These are phyloP conservation scores for Cucurbita ficifolia DNA, from an alignment of 306 rosid species.

Conservation along the genomic window DNA sequence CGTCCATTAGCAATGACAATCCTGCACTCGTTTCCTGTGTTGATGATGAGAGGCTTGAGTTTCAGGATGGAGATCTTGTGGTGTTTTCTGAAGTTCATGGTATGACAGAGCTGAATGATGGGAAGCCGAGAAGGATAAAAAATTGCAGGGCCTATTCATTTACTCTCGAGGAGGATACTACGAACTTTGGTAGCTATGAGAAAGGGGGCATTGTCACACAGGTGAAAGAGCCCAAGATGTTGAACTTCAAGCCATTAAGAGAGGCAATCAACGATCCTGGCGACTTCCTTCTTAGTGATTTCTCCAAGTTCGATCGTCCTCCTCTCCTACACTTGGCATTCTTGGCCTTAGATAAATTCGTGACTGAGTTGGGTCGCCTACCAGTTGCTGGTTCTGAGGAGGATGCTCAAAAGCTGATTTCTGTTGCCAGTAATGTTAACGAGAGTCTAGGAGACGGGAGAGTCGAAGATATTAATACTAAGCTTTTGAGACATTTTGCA, in stretches of 20 bases:
- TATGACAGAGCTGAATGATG: slow-evolving; percentile 77
- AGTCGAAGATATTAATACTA: slow-evolving; percentile 58
- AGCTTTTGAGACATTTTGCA: slow-evolving; percentile 61
- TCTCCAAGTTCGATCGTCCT: slow-evolving; percentile 74
- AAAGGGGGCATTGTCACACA: slow-evolving; percentile 85
- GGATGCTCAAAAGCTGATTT: slow-evolving; percentile 58
- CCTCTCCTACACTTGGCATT: slow-evolving; percentile 70
- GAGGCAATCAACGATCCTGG: slow-evolving; percentile 65
- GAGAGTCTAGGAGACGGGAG: slow-evolving; percentile 45
- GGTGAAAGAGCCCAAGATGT: slow-evolving; percentile 63
- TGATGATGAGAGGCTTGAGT: slow-evolving; percentile 87
- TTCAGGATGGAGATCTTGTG: slow-evolving; percentile 89
- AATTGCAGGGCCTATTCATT: slow-evolving; percentile 67
- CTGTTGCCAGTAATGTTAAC: slow-evolving; percentile 35
- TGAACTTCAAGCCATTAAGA: slow-evolving; percentile 58
- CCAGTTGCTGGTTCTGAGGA: slow-evolving; percentile 75
- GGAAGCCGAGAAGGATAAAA: slow-evolving; percentile 63
- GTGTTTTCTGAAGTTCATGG: slow-evolving; percentile 84
- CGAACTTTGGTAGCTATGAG: slow-evolving; percentile 49
- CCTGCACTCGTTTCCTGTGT: slow-evolving; percentile 67
- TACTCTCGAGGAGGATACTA: slow-evolving; percentile 69
- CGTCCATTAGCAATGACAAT: slow-evolving; percentile 68
- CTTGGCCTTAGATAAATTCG: slow-evolving; percentile 59
- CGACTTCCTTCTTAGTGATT: slow-evolving; percentile 77
- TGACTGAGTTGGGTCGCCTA: slow-evolving; percentile 43